Conservation (phyloP, 371 early-diverging fungal species). For the Massospora cicadina region DNA sequence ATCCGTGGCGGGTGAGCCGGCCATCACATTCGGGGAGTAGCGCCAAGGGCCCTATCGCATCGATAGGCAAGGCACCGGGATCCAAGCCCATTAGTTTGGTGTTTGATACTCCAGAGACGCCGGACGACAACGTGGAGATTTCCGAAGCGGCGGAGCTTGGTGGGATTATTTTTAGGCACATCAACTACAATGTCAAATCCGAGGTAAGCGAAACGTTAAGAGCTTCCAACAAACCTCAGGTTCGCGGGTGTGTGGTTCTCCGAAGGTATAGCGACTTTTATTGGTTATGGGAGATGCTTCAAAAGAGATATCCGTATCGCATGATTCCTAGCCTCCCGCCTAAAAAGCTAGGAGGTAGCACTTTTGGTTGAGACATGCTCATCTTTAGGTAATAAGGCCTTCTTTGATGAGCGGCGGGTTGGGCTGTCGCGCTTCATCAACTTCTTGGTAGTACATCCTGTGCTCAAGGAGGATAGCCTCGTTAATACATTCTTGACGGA, state of each 20-base stretch:
- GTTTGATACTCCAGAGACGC: constrained; percentile 10
- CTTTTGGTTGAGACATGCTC: constrained; percentile 6
- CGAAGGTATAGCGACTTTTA: constrained; percentile 75
- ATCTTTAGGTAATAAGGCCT: constrained; percentile 35
- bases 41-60: neutral
- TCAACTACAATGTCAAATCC: constrained; percentile 59
- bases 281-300: constrained; percentile 55
- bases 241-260: constrained; percentile 34
- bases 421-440: constrained; percentile 59
- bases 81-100: neutral
- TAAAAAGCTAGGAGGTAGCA: constrained; percentile 35
- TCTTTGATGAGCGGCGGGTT: constrained; percentile 50
- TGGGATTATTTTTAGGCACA: constrained; percentile 58
- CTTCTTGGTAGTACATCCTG: constrained; percentile 55
- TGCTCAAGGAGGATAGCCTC: constrained; percentile 38
- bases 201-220: constrained; percentile 17
- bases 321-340: constrained; percentile 47
- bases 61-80: neutral
- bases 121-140: constrained; percentile 31
- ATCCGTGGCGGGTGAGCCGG: neutral
- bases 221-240: constrained; percentile 18
- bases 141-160: constrained; percentile 56
- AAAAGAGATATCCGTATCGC: constrained; percentile 55
- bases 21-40: neutral
- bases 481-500: constrained; percentile 45